These are phyloP conservation scores for Emydomyces testavorans DNA, from an alignment of 2,329 filamentous ascomycete genomes.

Conservation along the genomic window DNA sequence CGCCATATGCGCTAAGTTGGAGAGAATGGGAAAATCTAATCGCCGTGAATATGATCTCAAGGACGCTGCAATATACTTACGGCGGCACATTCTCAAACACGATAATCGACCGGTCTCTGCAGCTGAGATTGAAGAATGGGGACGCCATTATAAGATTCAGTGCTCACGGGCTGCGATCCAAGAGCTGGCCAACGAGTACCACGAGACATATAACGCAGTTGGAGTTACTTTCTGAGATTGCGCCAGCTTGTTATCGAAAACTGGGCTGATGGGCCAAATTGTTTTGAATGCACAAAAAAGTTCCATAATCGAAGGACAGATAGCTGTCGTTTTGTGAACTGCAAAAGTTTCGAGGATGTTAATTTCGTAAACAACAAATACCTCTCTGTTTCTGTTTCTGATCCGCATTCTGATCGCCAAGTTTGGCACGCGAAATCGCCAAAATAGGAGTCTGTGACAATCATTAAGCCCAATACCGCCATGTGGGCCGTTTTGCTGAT, in stretches of 20 bases:
- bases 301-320: too few relatives aligned
- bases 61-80: neutral
- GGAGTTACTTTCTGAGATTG: neutral
- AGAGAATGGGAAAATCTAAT: conserved; percentile 1
- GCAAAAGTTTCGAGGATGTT: too few relatives aligned
- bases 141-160: neutral
- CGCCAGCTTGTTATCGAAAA: too few relatives aligned
- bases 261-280: too few relatives aligned
- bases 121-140: neutral
- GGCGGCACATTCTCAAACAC: neutral
- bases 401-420: too few relatives aligned
- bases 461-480: too few relatives aligned
- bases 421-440: too few relatives aligned
- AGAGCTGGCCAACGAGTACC: neutral
- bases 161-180: neutral
- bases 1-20: conserved; percentile 1
- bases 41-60: neutral
- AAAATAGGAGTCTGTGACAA: too few relatives aligned
- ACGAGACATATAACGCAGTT: neutral
- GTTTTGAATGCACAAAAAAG: too few relatives aligned
- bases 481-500: neutral
- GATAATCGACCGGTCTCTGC: neutral
- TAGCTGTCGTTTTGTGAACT: too few relatives aligned
- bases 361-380: too few relatives aligned
- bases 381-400: too few relatives aligned